Evolutionary conservation across 495 filamentous ascomycete species (phyloP).

Genomic region (Daldinia loculata): DNA sequence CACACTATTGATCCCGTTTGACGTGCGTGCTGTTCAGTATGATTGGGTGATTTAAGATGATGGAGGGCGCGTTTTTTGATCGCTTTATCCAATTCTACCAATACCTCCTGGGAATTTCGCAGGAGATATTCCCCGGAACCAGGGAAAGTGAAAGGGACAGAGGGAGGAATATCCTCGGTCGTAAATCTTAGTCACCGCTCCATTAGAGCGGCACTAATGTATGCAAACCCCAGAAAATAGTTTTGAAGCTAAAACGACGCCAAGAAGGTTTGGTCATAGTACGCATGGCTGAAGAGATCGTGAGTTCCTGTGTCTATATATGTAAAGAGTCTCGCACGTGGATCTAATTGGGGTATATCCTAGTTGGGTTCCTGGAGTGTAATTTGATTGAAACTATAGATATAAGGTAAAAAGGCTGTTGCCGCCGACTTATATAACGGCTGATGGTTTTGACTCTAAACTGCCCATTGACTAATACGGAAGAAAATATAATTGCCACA

Average conservation of each 20-base stretch:
- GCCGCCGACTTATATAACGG: not conserved
- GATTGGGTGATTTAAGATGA: slow-evolving; percentile 28
- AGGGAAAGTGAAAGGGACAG: not conserved
- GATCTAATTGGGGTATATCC: not conserved
- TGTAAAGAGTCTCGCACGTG: not conserved
- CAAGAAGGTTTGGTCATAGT: slow-evolving; percentile 15
- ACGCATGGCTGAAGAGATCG: not conserved
- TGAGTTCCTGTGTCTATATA: not conserved
- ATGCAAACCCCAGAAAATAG: slow-evolving; percentile 39
- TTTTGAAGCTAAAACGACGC: slow-evolving; percentile 15
- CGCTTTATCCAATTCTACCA: slow-evolving; percentile 11
- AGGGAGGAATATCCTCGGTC: slow-evolving; percentile 13
- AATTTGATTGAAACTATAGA: not conserved
- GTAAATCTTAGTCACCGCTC: not conserved
- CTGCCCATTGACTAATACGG: not conserved
- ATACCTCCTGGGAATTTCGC: not conserved
- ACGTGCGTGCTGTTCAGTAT: slow-evolving; percentile 19
- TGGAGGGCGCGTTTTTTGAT: slow-evolving; percentile 18
- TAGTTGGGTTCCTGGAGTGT: not conserved
- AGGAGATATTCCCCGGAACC: not conserved
- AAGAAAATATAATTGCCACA: not conserved
- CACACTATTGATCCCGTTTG: slow-evolving; percentile 26
- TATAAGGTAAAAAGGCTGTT: not conserved
- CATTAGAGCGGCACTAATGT: slow-evolving; percentile 6
- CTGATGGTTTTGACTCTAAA: not conserved